Conservation (phyloP, 768 basidiomycete genomes). For the Peribolospora baueri region DNA sequence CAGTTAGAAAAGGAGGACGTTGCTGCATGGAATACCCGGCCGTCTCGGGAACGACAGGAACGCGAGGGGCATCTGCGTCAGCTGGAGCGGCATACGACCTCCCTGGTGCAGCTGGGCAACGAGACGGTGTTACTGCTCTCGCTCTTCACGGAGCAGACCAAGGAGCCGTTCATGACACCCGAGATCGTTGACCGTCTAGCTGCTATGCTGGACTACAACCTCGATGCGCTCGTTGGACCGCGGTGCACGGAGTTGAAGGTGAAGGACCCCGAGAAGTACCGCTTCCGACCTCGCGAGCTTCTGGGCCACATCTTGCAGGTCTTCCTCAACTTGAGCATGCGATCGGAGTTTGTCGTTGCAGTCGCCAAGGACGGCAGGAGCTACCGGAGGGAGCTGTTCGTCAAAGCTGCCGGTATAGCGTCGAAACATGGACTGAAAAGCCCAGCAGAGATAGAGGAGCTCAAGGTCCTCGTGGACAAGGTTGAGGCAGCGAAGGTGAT, state of each 20-base stretch:
- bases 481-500: constrained; percentile 62
- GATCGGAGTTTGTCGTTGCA: constrained; percentile 51
- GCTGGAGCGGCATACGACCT: constrained; percentile 62
- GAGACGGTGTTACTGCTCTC: constrained; percentile 77
- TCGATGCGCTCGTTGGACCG: constrained; percentile 69
- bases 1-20: constrained; percentile 62
- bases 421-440: constrained; percentile 42
- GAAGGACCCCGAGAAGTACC: constrained; percentile 61
- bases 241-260: constrained; percentile 66
- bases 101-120: constrained; percentile 63
- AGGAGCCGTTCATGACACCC: constrained; percentile 76
- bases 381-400: constrained; percentile 63
- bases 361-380: constrained; percentile 87
- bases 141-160: constrained; percentile 74
- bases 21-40: constrained; percentile 39
- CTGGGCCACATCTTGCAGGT: constrained; percentile 72
- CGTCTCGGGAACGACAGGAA: constrained; percentile 56
- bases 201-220: constrained; percentile 87
- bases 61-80: constrained; percentile 48
- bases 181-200: constrained; percentile 90
- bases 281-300: constrained; percentile 59
- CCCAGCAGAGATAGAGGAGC: constrained; percentile 43
- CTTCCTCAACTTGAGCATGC: constrained; percentile 63
- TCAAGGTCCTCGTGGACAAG: constrained; percentile 44
- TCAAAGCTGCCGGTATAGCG: constrained; percentile 45